These are phyloP conservation scores for Ilyonectria mors-panacis DNA, from an alignment of 2,329 filamentous ascomycete genomes.

Conservation along the genomic window DNA sequence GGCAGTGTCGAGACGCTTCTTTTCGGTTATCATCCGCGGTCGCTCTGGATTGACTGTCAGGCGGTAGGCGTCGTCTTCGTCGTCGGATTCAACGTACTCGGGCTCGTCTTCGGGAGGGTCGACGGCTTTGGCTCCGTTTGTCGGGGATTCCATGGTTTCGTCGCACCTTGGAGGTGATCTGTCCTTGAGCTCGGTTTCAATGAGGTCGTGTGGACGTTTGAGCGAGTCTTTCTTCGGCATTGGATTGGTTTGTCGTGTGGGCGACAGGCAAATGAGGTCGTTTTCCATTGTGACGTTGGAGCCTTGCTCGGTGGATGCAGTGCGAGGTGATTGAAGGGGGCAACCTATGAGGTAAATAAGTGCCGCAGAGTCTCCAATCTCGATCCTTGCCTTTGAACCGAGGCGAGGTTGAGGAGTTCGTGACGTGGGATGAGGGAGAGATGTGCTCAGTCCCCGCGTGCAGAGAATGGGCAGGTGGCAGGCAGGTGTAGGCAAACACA, in stretches of 20 bases:
- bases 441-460: background rate
- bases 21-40: constrained; percentile 59
- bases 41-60: constrained; percentile 50
- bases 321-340: too few relatives aligned
- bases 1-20: constrained; percentile 65
- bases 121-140: background rate
- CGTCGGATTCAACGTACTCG: constrained; percentile 35
- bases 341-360: too few relatives aligned
- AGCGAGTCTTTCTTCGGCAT: background rate
- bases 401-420: background rate
- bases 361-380: background rate
- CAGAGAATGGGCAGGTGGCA: background rate
- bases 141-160: background rate
- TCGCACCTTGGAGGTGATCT: too few relatives aligned
- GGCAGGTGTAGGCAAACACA: constrained; percentile 2
- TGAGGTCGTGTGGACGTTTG: background rate
- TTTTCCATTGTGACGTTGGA: background rate
- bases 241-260: too few relatives aligned
- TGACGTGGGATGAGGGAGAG: background rate
- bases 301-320: background rate
- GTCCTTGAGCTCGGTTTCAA: background rate
- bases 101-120: constrained; percentile 21
- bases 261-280: background rate
- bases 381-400: background rate
- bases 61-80: constrained; percentile 48